phyloP scores from a whole-genome alignment of 306 rosid species.

The Trifolium pratense region DNA sequence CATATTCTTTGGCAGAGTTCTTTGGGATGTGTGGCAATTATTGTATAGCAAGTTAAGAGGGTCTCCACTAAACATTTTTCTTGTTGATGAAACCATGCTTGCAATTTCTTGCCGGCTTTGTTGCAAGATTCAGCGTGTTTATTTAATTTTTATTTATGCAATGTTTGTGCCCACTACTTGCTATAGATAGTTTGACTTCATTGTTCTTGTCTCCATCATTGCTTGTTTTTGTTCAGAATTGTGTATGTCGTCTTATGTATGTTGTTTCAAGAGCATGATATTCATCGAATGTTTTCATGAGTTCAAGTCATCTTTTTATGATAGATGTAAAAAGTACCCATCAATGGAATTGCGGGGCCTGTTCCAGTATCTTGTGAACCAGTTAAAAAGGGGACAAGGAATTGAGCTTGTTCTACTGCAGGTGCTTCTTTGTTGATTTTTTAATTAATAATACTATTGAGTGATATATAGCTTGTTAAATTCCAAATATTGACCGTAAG shows the following conservation, averaged over 20 bases:
- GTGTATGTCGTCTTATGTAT: slow-evolving; percentile 25
- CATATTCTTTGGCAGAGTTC: slow-evolving; percentile 9
- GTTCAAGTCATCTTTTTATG: slow-evolving; percentile 30
- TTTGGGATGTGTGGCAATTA: slow-evolving; percentile 3
- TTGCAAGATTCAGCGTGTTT: background rate
- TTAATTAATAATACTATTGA: background rate
- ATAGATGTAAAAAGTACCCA: slow-evolving; percentile 97
- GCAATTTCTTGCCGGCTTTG: slow-evolving; percentile 1
- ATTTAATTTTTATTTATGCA: background rate
- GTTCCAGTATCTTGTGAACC: slow-evolving; percentile 97
- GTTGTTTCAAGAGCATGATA: slow-evolving; percentile 17
- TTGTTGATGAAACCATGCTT: slow-evolving; percentile 25
- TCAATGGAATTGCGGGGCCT: slow-evolving; percentile 99
- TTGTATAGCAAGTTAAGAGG: background rate
- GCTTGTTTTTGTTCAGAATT: slow-evolving; percentile 24
- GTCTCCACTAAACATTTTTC: slow-evolving; percentile 3
- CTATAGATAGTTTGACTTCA: background rate
- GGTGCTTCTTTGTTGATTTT: slow-evolving; percentile 52
- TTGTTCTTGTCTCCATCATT: background rate
- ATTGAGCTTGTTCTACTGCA: slow-evolving; percentile 94
- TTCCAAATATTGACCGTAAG: slow-evolving; percentile 19
- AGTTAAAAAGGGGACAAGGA: slow-evolving; percentile 91
- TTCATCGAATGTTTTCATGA: slow-evolving; percentile 37
- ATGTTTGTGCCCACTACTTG: slow-evolving; percentile 9
- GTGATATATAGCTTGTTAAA: slow-evolving; percentile 5